Evolutionary conservation across 306 rosid genomes (phyloP).

Genomic region (Fragaria vesca): DNA sequence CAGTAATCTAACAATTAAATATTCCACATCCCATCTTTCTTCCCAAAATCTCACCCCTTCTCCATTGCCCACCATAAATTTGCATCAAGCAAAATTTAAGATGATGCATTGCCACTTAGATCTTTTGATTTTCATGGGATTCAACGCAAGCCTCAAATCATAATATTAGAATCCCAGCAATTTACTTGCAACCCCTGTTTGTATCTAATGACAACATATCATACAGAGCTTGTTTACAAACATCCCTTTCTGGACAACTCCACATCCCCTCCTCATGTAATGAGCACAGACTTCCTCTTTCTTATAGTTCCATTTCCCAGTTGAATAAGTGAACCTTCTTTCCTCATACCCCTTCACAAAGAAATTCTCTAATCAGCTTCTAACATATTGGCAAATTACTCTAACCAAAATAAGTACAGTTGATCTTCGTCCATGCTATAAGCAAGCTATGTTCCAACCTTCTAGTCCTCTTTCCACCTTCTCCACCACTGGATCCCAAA

Average conservation of each 20-base stretch:
- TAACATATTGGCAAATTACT: neutral
- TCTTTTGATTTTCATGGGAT: neutral
- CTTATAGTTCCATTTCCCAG: neutral
- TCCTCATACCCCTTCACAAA: neutral
- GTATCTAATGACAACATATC: neutral
- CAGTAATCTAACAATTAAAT: neutral
- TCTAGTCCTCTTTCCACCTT: neutral
- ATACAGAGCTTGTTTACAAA: neutral
- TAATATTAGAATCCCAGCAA: neutral
- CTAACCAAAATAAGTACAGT: neutral
- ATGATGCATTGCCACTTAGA: neutral
- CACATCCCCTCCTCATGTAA: neutral
- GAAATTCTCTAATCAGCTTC: neutral
- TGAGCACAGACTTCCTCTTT: neutral
- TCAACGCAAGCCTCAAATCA: neutral
- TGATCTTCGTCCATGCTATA: neutral
- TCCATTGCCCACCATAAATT: neutral
- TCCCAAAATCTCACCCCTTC: neutral
- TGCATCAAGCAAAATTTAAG: neutral
- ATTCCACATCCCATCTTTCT: neutral
- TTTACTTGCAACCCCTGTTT: neutral
- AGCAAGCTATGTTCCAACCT: neutral
- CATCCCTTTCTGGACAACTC: neutral
- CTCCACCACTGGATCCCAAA: neutral
- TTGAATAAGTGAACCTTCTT: neutral